These are phyloP conservation scores for Brassica balearica DNA, from an alignment of 441 rosid genomes.

Conservation along the genomic window DNA sequence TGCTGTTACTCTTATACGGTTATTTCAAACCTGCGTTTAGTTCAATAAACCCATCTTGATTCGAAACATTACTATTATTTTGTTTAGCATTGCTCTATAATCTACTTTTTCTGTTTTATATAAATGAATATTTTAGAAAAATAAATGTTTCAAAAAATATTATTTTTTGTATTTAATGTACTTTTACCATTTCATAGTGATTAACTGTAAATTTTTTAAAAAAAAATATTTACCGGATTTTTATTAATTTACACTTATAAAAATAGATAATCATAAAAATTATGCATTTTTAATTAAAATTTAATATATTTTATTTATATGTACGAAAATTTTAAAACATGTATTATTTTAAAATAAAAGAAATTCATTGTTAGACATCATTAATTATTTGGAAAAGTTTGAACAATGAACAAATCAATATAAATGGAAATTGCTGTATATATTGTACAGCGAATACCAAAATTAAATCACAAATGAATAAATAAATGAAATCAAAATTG, in stretches of 20 bases:
- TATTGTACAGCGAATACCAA: constrained; percentile 3
- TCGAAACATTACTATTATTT: background rate
- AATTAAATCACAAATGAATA: constrained; percentile 8
- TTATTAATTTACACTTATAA: no score
- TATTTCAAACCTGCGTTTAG: background rate
- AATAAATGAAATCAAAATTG: constrained; percentile 17
- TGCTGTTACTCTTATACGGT: background rate
- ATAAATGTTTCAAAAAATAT: no score
- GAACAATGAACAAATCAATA: constrained; percentile 15
- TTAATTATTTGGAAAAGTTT: background rate
- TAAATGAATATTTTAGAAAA: no score
- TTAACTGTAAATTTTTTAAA: no score
- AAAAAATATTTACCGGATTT: no score
- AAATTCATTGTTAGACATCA: background rate
- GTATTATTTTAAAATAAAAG: no score
- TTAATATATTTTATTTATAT: no score
- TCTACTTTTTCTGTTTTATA: background rate
- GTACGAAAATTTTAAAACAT: no score
- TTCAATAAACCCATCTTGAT: background rate
- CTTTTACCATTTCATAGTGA: no score
- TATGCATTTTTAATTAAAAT: no score
- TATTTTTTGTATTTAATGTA: no score
- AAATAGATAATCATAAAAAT: no score
- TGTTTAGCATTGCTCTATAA: background rate
- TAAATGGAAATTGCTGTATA: background rate